Evolutionary conservation across 495 filamentous ascomycete species (phyloP).

Genomic region (Penicillium macrosclerotiorum): DNA sequence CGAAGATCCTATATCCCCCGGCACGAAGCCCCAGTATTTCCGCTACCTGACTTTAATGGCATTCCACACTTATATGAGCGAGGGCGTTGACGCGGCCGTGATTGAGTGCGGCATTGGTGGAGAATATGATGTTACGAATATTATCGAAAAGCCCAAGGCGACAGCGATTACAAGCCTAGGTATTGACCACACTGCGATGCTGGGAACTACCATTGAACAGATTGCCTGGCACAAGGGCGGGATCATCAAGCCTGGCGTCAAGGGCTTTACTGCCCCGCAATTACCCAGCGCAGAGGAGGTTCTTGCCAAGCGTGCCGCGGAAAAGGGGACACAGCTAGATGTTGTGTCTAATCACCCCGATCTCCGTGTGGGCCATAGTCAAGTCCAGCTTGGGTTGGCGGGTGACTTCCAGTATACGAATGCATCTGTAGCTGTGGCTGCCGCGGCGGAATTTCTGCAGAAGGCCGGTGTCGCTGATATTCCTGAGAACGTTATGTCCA

Average conservation of each 20-base stretch:
- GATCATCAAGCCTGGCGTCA: conserved; percentile 73
- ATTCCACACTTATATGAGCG: conserved; percentile 79
- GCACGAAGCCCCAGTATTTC: conserved; percentile 80
- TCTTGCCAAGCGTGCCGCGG: conserved; percentile 64
- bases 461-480: conserved; percentile 42
- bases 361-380: conserved; percentile 40
- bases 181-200: conserved; percentile 79
- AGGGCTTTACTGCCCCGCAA: conserved; percentile 76
- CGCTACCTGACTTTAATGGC: conserved; percentile 88
- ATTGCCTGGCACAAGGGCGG: conserved; percentile 98
- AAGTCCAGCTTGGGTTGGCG: conserved; percentile 69
- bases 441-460: conserved; percentile 62
- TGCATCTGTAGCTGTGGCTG: conserved; percentile 74
- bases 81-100: conserved; percentile 77
- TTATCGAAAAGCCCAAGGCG: conserved; percentile 71
- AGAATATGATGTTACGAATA: conserved; percentile 90
- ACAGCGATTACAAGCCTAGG: conserved; percentile 80
- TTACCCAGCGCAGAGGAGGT: conserved; percentile 63
- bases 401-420: conserved; percentile 85
- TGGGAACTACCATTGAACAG: conserved; percentile 80
- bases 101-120: conserved; percentile 95
- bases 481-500: conserved; percentile 45
- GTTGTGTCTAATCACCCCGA: conserved; percentile 63
- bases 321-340: conserved; percentile 59
- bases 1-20: conserved; percentile 42